phyloP scores from a whole-genome alignment of 2,329 filamentous ascomycete species.

The Colletotrichum paranaense region DNA sequence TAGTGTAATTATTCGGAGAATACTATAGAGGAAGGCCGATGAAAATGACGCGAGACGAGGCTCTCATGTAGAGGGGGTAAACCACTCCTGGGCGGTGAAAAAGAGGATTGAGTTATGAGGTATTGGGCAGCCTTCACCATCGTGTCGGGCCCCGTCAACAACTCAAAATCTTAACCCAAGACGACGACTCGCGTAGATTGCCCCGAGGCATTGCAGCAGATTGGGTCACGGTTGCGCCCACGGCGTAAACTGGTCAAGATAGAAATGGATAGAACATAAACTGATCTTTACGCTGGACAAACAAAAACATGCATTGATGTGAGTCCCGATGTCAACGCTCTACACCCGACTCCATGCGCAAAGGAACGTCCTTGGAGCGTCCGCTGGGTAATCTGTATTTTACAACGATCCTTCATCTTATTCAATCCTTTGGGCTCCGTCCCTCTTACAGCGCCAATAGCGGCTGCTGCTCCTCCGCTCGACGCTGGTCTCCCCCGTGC shows the following conservation, averaged over 20 bases:
- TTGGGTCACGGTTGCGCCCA: neutral
- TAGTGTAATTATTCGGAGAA: too few species aligned
- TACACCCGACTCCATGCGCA: conserved; percentile 30
- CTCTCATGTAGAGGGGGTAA: too few species aligned
- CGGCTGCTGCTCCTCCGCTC: conserved; percentile 26
- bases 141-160: too few species aligned
- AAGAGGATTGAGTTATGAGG: too few species aligned
- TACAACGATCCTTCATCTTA: conserved; percentile 5
- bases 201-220: too few species aligned
- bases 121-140: too few species aligned
- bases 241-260: neutral
- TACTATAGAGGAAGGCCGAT: too few species aligned
- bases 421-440: neutral
- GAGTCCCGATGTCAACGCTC: conserved; percentile 19
- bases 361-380: conserved; percentile 14
- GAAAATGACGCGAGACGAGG: too few species aligned
- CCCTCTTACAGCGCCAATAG: conserved; percentile 10
- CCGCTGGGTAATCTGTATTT: conserved; percentile 28
- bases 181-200: neutral
- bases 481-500: conserved; percentile 17
- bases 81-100: too few species aligned
- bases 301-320: conserved; percentile 10
- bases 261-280: neutral
- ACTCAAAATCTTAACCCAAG: neutral
- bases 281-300: neutral